Conservation (phyloP, 1,139 yeast species). For the Yamadazyma friedrichii region DNA sequence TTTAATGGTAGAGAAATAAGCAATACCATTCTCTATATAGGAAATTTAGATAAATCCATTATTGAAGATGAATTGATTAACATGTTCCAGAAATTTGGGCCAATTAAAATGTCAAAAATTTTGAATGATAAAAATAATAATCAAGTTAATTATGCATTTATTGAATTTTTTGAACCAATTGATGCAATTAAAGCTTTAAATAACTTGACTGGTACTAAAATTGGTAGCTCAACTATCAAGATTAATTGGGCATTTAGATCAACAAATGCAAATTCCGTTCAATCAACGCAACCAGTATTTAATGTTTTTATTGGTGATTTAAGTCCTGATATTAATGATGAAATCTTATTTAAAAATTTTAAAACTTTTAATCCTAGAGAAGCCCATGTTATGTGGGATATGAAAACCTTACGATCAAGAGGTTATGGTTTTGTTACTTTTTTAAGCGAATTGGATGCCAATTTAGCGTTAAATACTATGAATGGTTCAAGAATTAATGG, state of each 20-base stretch:
- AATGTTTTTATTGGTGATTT: constrained; percentile 87
- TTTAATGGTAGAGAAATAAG: constrained; percentile 81
- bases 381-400: constrained; percentile 97
- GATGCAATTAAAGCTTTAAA: constrained; percentile 65
- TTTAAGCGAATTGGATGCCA: constrained; percentile 65
- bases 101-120: constrained; percentile 61
- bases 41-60: constrained; percentile 66
- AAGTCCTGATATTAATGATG: constrained; percentile 81
- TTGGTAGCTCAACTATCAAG: constrained; percentile 55
- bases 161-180: constrained; percentile 62
- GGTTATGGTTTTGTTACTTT: constrained; percentile 95
- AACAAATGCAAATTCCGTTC: constrained; percentile 43
- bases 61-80: constrained; percentile 62
- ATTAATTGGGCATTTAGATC: constrained; percentile 87
- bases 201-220: constrained; percentile 53
- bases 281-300: constrained; percentile 50
- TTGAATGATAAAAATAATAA: constrained; percentile 73
- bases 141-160: constrained; percentile 80
- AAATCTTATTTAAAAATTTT: constrained; percentile 59
- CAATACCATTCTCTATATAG: constrained; percentile 71
- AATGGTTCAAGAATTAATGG: constrained; percentile 74
- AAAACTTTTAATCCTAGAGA: constrained; percentile 62
- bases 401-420: constrained; percentile 88
- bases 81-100: constrained; percentile 62
- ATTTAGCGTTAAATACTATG: constrained; percentile 68